A percentile compares a stretch with the other conserved stretches of the same genome.
Evolutionary conservation across 176 grass and related monocot species (phyloP).

Genomic region (Carex scoparia): DNA sequence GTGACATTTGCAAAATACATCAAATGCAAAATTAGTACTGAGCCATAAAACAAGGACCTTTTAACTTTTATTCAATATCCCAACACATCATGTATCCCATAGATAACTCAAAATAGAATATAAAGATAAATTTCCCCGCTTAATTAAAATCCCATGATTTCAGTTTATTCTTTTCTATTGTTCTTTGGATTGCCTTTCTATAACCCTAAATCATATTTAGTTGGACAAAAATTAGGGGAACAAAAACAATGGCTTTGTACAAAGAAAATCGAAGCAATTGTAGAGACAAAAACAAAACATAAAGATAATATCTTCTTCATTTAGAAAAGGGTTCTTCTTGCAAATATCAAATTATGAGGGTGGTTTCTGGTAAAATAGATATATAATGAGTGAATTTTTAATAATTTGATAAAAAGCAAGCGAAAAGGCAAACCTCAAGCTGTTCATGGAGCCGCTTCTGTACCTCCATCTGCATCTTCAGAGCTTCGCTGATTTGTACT

Average conservation of each 20-base stretch:
- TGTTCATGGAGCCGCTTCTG: constrained; percentile 95
- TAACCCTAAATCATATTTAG: not conserved
- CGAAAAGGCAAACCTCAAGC: constrained; percentile 61
- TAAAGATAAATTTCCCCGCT: not conserved
- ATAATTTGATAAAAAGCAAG: not conserved
- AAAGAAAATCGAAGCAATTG: not conserved
- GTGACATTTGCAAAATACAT: not conserved
- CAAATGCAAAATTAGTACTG: not conserved
- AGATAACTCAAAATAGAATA: not conserved
- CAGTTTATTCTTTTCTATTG: not conserved
- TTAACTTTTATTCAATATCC: not conserved
- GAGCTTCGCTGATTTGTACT: constrained; percentile 66
- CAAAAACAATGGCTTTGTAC: not conserved
- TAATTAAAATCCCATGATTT: not conserved
- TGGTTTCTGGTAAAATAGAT: not conserved
- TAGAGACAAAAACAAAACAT: not conserved
- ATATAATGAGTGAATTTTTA: not conserved
- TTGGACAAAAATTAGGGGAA: not conserved
- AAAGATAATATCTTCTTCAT: not conserved
- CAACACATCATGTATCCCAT: not conserved
- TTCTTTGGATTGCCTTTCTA: not conserved
- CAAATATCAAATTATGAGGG: not conserved
- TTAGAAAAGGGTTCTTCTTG: not conserved
- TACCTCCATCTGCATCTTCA: constrained; percentile 99
- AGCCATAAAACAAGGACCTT: not conserved